Base-by-base conservation (phyloP, 192 early-diverging fungal genomes). In the Entomortierella parvispora region DNA sequence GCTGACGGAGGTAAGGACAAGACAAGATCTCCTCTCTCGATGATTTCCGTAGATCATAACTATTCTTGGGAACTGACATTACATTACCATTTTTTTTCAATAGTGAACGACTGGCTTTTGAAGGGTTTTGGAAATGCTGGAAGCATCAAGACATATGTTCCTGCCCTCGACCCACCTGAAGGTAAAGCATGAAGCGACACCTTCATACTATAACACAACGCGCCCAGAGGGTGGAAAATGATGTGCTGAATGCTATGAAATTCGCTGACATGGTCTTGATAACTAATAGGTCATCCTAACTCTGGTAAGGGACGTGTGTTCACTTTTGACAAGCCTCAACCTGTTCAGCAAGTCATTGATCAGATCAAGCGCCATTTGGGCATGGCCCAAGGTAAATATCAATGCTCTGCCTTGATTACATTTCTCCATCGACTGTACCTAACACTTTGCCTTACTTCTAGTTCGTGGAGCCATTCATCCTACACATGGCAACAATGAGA, bases 91-190 rank as follows among this genome's bases (percentile, higher is more conserved):
- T 51, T 25, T 20, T 45, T 50, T 0, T 40, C 4, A 32, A 51
- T 58, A 89, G 87, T 94, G 53, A 97, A 96, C 83, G 95, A 97
- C 78, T 99, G 97, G 97, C 83, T 99, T 20, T 89, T 94, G 1
- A 82, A 84, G 44, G 88, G 84, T 31, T 72, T 95, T 44, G 85
- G 89, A 4, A 33, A 52, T 29, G 45, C 69, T 40, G 87, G 87
- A 23, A 58, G 60, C 31, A 54, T 40, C 29, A 66, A 28, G 15
- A 65, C 81, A 8, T 84, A 82, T 45, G 71, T 70, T 1, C 82
- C 81, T 25, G 43, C 70, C 23, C 58, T 75, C 55, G 84, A 83
- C 65, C 87, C 87, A 32, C 92, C 89, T 31, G 65, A 54, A 62
- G 85, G 88, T 85, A 71, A 58, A 50, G 20, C 1, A 18, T 5